Evolutionary conservation across 345 rosid species (phyloP), one percentile per base, ranked within the genome.

Genomic region (Adansonia digitata): DNA sequence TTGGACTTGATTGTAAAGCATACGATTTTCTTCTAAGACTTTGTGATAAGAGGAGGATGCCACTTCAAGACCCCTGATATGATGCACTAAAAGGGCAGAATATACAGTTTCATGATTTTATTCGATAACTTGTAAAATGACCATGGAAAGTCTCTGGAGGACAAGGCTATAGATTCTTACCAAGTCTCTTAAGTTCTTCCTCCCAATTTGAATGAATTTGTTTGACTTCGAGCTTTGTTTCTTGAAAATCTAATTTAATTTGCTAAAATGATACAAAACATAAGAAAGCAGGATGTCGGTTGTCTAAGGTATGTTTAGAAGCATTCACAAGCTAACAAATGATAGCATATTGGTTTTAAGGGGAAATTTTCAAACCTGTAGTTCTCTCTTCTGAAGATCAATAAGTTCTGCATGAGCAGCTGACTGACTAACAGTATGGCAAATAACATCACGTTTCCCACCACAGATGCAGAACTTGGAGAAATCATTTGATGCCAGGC

Each of bases 1-100:
- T 79, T 94, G 98, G 56, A 93, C 98, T 88, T 95, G 98, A 89
- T 95, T 93, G 87, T 95, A 91, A 63, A 95, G 96, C 42, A 81
- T 81, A 7, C 99, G 93, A 59, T 95, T 95, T 84, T 95, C 97
- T 84, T 91, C 97, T 65, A 95, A 72, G 71, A 95, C 89, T 75
- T 87, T 84, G 66, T 95, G 94, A 87, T 93, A 95, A 27, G 96
- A 88, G 35, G 87, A 84, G 22, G 94, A 88, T 68, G 93, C 85
- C 40, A 88, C 91, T 86, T 93, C 99, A 72, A 95, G 90, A 77
- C 81, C 79, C 78, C 81, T 88, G 59, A 92, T 80, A 60, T 95
- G 94, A 72, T 86, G 78, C 72, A 62, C 98, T 94, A 88, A 75
- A 65, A 69, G 35, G 46, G 52, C 10, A 43, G 22, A 71, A 65